These are phyloP conservation scores for Acanthamoeba pearcei DNA, from an alignment of 208 protist species.

Conservation along the genomic window DNA sequence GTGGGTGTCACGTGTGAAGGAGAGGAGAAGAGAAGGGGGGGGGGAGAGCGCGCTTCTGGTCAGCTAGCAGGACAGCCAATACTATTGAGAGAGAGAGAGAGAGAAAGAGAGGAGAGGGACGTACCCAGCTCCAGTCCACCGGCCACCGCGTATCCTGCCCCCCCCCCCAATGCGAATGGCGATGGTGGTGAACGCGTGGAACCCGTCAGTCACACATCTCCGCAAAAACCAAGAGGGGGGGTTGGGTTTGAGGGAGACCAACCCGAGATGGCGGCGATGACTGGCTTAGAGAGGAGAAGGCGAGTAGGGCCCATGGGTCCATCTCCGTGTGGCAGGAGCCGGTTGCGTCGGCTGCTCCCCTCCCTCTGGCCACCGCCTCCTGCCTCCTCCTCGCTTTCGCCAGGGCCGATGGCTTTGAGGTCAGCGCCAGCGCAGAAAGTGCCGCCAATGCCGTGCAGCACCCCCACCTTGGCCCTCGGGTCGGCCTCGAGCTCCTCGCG, in stretches of 20 bases:
- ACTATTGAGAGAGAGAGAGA: too few species aligned
- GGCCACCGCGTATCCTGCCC: conserved; percentile 73
- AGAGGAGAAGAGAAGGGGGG: too few species aligned
- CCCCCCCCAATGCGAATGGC: not conserved
- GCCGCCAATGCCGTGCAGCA: too few species aligned
- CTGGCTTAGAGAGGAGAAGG: conserved; percentile 77
- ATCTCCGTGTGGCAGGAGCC: not conserved
- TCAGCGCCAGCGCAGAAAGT: too few species aligned
- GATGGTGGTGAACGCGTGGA: too few species aligned
- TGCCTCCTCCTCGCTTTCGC: not conserved
- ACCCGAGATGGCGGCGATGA: conserved; percentile 77
- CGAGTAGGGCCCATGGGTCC: conserved; percentile 79
- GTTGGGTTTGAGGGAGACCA: not conserved
- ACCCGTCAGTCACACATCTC: not conserved
- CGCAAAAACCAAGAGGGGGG: too few species aligned
- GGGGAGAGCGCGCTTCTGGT: too few species aligned
- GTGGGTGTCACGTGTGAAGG: too few species aligned
- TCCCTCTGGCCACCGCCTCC: not conserved
- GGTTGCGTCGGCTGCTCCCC: not conserved
- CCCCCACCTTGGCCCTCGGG: not conserved
- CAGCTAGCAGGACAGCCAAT: too few species aligned
- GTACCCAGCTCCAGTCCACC: conserved; percentile 79
- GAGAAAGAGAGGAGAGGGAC: too few species aligned
- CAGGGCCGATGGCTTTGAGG: not conserved
- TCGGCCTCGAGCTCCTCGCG: conserved; percentile 18